phyloP scores from a whole-genome alignment of 306 rosid species.

The Dalbergia cultrata region DNA sequence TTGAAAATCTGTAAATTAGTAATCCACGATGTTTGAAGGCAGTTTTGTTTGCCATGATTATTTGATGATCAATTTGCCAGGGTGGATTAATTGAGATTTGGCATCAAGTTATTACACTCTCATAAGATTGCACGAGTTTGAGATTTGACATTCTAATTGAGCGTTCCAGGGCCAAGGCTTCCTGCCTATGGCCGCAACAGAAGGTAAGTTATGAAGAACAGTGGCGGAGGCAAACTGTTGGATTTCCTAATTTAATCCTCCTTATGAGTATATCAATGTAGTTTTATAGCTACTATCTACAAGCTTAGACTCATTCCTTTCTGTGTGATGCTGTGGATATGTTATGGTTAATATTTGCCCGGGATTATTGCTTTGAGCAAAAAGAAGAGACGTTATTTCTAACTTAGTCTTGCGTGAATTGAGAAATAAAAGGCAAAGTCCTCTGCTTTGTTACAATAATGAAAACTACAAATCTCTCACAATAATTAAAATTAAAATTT shows the following conservation, averaged over 20 bases:
- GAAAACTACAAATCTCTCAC: not conserved
- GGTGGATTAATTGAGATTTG: not conserved
- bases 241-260: not conserved
- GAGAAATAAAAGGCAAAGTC: constrained; percentile 46
- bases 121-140: not conserved
- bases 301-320: constrained; percentile 1
- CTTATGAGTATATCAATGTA: not conserved
- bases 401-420: constrained; percentile 19
- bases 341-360: constrained; percentile 15
- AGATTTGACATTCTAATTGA: not conserved
- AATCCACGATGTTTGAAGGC: not conserved
- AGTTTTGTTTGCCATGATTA: not conserved
- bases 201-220: no score
- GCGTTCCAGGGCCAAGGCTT: no score
- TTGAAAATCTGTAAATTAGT: not conserved
- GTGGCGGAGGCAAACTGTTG: no score
- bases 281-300: not conserved
- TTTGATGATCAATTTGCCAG: not conserved
- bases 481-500: not conserved
- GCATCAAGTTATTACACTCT: not conserved
- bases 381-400: not conserved
- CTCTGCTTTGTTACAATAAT: constrained; percentile 42
- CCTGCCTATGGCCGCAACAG: no score
- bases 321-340: not conserved
- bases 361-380: not conserved